These are phyloP conservation scores for Trametopsis cervina DNA, from an alignment of 768 basidiomycete species.

Conservation along the genomic window DNA sequence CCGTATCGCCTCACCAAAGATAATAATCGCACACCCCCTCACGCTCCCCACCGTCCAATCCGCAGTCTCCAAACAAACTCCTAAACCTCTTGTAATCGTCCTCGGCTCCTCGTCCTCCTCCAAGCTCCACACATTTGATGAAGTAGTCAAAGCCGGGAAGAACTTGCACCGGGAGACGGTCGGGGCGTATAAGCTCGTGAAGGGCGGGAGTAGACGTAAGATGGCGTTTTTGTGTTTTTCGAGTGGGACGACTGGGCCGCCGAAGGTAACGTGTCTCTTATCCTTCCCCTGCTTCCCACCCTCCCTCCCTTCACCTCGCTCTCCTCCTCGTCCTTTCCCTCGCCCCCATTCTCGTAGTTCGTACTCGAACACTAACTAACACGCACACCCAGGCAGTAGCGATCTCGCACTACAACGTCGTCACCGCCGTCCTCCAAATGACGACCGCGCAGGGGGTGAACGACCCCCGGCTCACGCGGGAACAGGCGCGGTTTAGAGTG, in stretches of 20 bases:
- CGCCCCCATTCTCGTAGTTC: no score
- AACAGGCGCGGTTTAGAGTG: constrained; percentile 35
- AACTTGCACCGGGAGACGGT: neutral
- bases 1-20: neutral
- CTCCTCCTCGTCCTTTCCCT: no score
- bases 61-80: neutral
- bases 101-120: neutral
- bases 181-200: constrained; percentile 1
- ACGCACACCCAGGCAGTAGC: constrained; percentile 48
- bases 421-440: constrained; percentile 39
- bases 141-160: neutral
- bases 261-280: no score
- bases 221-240: constrained; percentile 17
- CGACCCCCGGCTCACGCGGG: constrained; percentile 29
- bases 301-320: no score
- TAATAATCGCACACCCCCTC: neutral
- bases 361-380: no score
- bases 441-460: constrained; percentile 13
- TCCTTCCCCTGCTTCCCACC: no score
- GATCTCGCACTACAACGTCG: constrained; percentile 60
- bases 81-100: neutral
- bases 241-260: constrained; percentile 15
- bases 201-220: constrained; percentile 10
- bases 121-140: neutral
- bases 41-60: neutral